Base-by-base conservation (phyloP, 352 stramenopile species). In the Globisporangium irregulare region DNA sequence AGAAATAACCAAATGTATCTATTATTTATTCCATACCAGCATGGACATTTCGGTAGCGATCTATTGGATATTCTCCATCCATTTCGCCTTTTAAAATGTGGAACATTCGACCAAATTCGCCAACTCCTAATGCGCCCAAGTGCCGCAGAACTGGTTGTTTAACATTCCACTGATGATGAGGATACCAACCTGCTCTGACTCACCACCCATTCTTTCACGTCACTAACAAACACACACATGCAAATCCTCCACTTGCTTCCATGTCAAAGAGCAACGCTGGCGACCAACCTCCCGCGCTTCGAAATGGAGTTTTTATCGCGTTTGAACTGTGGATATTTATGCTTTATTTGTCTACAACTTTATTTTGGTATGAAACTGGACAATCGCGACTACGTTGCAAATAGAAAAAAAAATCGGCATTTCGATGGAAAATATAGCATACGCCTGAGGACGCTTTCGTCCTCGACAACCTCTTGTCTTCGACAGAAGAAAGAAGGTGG, bases 41-140 rank as follows among this genome's bases (percentile, higher is more conserved):
- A 20, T 46, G 38, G 38, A 46, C 1, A 1, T 46, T 46, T 46
- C 38, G 14, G 38, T 20, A 18, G 38, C 38, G 38, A 46, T 46
- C 38, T 46, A 4, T 5, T 46, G 38, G 38, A 20, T 46, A 46
- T 15, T 18, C 4, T 20, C 4, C 38, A 46, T 46, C 38, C 38
- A 46, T 46, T 46, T 46, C 38, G 38, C 38, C 38, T 46, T 46
- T 46, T 7, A 46, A 20, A 46, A 20, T 25, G 24, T 4, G 20
- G n/a, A 29, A 18, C 48, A 27, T 55, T 55, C 48, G 48, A 55
- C n/a, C 48, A 25, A 55, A 55, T 55, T n/a, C n/a, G 48, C n/a
- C 48, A 55, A 27, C 15, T 46, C 38, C 38, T 15, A 46, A 46
- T 38, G 14, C 38, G 4, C 5, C 6, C 38, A 46, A 15, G 38